Evolutionary conservation across 192 early-diverging fungal species (phyloP), one percentile per base, ranked within the genome.

Genomic region (Glomus cerebriforme): DNA sequence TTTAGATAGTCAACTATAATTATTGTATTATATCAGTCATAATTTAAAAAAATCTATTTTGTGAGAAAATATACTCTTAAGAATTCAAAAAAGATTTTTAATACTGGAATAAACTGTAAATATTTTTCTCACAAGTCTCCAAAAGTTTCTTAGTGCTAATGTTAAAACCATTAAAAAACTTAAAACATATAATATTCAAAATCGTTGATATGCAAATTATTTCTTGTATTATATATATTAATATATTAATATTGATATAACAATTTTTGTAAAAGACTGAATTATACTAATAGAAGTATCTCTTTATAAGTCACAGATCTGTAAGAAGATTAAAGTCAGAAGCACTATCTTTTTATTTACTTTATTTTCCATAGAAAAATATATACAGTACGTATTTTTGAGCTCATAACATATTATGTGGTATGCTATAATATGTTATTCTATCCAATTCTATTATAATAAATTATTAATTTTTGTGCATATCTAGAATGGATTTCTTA

Each of bases 241-340:
- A 66, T 73, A 59, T 73, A 73, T 59, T 73, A 3, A 59, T 32
- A 73, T 73, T 73, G 22, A 59, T 73, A 73, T 73, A 26, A 54
- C 8, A 73, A 73, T 39, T n/a, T n/a, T 78, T 78, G 62, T 78
- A 78, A 27, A 78, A 78, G 76, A 67, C 29, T 26, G 65, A 58
- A 65, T 78, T 37, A 78, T 15, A 39, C 29, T 78, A 32, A 54
- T 78, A n/a, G 76, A 78, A 78, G 47, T 67, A 54, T 78, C 76
- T 3, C 76, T 68, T 67, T 77, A 66, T 43, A 77, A 66, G 27
- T 62, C 24, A 27, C 60, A 26, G 59, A 77, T 78, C 8, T 78
- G 76, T 19, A 68, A 78, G 19, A 27, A 67, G 31, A 26, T 78
- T 67, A 64, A 78, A 19, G 76, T 78, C 19, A n/a, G 45, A 78